Percentiles rank a stretch among this genome's conserved stretches.
These are phyloP conservation scores for Peltaster fructicola DNA, from an alignment of 2,329 filamentous ascomycete species.

Conservation along the genomic window DNA sequence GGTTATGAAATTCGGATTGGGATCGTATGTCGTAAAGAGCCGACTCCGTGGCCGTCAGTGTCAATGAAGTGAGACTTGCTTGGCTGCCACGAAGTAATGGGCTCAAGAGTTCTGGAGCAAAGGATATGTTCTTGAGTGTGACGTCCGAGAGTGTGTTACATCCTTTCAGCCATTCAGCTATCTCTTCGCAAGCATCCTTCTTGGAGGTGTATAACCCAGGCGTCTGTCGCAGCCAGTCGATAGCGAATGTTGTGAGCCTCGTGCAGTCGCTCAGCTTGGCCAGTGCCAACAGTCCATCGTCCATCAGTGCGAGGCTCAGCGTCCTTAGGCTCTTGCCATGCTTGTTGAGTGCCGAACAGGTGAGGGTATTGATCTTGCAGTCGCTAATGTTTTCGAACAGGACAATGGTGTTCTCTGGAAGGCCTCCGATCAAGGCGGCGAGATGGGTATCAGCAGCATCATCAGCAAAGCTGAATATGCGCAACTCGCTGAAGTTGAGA, in stretches of 20 bases:
- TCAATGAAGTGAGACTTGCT: conserved; percentile 30
- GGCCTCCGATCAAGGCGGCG: conserved; percentile 38
- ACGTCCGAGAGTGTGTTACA: conserved; percentile 35
- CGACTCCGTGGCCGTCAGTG: conserved; percentile 25
- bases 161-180: conserved; percentile 36
- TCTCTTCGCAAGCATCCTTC: conserved; percentile 34
- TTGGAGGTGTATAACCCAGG: conserved; percentile 33
- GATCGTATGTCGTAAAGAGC: conserved; percentile 28
- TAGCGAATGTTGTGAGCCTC: conserved; percentile 29
- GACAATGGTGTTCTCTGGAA: conserved; percentile 39
- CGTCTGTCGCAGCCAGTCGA: conserved; percentile 28
- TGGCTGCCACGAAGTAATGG: conserved; percentile 30
- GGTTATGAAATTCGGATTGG: conserved; percentile 34
- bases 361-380: conserved; percentile 35
- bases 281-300: conserved; percentile 32
- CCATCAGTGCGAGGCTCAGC: conserved; percentile 33
- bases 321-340: conserved; percentile 38
- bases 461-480: conserved; percentile 32
- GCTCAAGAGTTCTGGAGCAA: conserved; percentile 35
- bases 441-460: conserved; percentile 39
- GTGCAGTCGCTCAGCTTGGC: conserved; percentile 32
- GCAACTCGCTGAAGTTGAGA: conserved; percentile 42
- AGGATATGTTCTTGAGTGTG: conserved; percentile 32
- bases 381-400: conserved; percentile 41
- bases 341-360: conserved; percentile 35